Evolutionary conservation across 169 alveolate species (phyloP), one percentile per base, ranked within the genome.

Genomic region (Plasmodium cynomolgi): DNA sequence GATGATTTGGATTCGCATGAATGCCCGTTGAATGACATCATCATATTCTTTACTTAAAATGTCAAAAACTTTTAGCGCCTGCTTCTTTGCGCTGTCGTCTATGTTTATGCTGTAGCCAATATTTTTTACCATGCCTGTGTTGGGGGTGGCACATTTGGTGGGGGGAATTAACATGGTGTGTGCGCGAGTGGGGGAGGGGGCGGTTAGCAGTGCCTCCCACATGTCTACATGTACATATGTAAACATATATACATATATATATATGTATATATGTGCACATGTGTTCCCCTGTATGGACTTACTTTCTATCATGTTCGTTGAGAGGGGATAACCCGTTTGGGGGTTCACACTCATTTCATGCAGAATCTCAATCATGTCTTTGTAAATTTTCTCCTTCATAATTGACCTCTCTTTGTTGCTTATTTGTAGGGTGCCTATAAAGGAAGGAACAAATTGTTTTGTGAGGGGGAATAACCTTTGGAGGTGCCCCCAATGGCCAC

Each of bases 341-440:
- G 98, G 98, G 80, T 98, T 97, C 39, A 97, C 96, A 20, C 98
- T 92, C 95, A 97, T 85, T 62, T 97, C 98, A 83, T 96, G 92
- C 41, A 97, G 92, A 37, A 96, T 94, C 31, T 97, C 86, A 92
- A 96, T 96, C 31, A 97, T 95, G 68, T 98, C 99, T 71, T 96
- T 97, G 88, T 96, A 96, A 73, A 91, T 82, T 20, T 96, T 93
- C 34, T 97, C 98, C 85, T 97, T 96, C 92, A 95, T 88, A 77
- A 96, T 95, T 26, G 95, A 81, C n/a, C 99, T 95, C 93, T 98
- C 99, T 81, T 97, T 96, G 80, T 98, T 98, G 62, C 98, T 96
- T 23, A 98, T 96, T 81, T 98, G 99, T 58, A 97, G 84, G 41
- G 97, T 98, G 4, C 99, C 96, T 80, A 80, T 39, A n/a, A 50